phyloP scores from a whole-genome alignment of 352 stramenopile species.

The Phytophthora uliginosa region DNA sequence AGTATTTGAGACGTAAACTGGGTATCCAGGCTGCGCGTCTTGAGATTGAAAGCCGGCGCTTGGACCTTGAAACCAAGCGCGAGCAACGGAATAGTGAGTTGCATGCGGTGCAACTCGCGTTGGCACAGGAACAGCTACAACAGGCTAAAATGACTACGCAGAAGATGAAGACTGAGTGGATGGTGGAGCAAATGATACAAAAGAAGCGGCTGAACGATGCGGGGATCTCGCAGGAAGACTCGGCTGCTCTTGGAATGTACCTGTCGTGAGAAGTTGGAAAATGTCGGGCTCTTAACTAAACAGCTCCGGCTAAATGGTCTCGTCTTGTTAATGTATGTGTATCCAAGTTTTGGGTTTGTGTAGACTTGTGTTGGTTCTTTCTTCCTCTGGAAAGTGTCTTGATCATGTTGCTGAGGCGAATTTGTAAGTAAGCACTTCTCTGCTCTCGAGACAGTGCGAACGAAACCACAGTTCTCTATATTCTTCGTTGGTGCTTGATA shows the following conservation, averaged over 20 bases:
- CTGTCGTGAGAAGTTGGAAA: slow-evolving; percentile 31
- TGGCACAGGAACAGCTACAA: slow-evolving; percentile 65
- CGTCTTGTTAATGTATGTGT: slow-evolving; percentile 22
- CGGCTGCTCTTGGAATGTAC: slow-evolving; percentile 37
- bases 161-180: slow-evolving; percentile 62
- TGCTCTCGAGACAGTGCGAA: slow-evolving; percentile 12
- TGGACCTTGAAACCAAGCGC: slow-evolving; percentile 60
- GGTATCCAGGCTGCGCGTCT: slow-evolving; percentile 50
- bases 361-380: slow-evolving; percentile 9
- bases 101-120: slow-evolving; percentile 54
- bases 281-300: slow-evolving; percentile 32
- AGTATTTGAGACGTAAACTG: slow-evolving; percentile 55
- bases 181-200: slow-evolving; percentile 63
- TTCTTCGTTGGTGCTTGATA: slow-evolving; percentile 44
- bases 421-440: neutral
- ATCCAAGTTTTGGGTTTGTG: slow-evolving; percentile 20
- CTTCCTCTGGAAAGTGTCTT: slow-evolving; percentile 18
- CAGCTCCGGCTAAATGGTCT: neutral
- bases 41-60: slow-evolving; percentile 50
- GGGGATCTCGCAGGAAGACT: slow-evolving; percentile 51
- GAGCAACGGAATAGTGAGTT: slow-evolving; percentile 48
- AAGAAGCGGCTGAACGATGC: slow-evolving; percentile 62
- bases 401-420: neutral
- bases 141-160: slow-evolving; percentile 57
- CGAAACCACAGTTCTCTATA: slow-evolving; percentile 23